phyloP scores from a whole-genome alignment of 148 eudicot genomes.

The Arctostaphylos glauca region DNA sequence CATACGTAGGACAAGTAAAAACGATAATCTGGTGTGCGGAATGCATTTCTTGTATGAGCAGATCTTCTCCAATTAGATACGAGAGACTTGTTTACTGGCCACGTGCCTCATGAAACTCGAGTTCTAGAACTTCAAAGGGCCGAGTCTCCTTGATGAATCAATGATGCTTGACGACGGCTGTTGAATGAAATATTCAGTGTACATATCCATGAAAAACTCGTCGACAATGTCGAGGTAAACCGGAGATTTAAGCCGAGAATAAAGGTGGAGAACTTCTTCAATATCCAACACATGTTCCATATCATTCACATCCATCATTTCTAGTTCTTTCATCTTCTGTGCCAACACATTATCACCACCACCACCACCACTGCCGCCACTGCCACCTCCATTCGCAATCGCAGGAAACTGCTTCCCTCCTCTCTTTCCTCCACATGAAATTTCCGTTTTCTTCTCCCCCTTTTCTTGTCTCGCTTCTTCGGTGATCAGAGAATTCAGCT shows the following conservation, averaged over 20 bases:
- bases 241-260: slow-evolving; percentile 74
- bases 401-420: slow-evolving; percentile 10
- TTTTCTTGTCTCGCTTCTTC: background rate
- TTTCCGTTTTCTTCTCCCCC: slow-evolving; percentile 20
- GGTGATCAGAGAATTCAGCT: background rate
- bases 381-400: slow-evolving; percentile 2
- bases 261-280: slow-evolving; percentile 80
- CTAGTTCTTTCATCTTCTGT: slow-evolving; percentile 66
- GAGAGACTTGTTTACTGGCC: too few species aligned
- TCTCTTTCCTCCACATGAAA: slow-evolving; percentile 14
- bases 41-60: too few species aligned
- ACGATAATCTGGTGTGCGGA: too few species aligned
- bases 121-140: slow-evolving; percentile 33
- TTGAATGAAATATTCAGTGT: slow-evolving; percentile 51
- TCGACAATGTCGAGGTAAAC: slow-evolving; percentile 74
- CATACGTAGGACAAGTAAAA: background rate
- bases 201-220: slow-evolving; percentile 82
- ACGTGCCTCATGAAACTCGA: too few species aligned
- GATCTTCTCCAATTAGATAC: too few species aligned
- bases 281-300: slow-evolving; percentile 73
- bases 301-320: slow-evolving; percentile 71
- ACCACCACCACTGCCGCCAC: background rate
- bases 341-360: slow-evolving; percentile 38
- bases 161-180: slow-evolving; percentile 28
- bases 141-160: slow-evolving; percentile 40